Evolutionary conservation across 176 grass and related monocot genomes (phyloP).

Genomic region (Aegilops longissima): DNA sequence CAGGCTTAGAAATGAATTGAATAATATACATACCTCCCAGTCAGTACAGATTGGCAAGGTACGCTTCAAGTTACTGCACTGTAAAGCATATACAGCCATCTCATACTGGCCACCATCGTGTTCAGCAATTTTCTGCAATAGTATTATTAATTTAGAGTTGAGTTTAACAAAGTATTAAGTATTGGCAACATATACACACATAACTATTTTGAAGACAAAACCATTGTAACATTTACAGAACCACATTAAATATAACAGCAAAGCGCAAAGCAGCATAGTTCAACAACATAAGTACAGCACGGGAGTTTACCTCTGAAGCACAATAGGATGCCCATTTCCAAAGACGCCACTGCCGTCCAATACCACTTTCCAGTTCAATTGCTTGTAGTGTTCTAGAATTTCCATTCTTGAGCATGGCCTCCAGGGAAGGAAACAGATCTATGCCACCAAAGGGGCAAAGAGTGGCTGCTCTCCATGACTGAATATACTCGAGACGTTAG

Average conservation of each 20-base stretch:
- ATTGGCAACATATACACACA: neutral
- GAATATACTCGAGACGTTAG: slow-evolving; percentile 25
- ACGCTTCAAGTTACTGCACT: slow-evolving; percentile 90
- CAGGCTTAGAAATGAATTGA: neutral
- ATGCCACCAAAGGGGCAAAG: slow-evolving; percentile 90
- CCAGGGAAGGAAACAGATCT: slow-evolving; percentile 79
- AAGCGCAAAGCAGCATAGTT: slow-evolving; percentile 7
- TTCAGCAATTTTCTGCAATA: slow-evolving; percentile 93
- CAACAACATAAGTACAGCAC: neutral
- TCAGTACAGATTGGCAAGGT: slow-evolving; percentile 82
- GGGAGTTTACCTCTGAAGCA: slow-evolving; percentile 73
- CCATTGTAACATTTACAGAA: slow-evolving; percentile 4
- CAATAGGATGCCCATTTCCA: slow-evolving; percentile 99
- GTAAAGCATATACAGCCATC: slow-evolving; percentile 88
- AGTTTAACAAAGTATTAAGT: slow-evolving; percentile 10
- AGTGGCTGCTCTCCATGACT: slow-evolving; percentile 95
- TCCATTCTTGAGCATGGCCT: slow-evolving; percentile 82
- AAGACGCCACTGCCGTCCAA: slow-evolving; percentile 81
- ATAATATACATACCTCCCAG: slow-evolving; percentile 86
- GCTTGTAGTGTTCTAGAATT: slow-evolving; percentile 78
- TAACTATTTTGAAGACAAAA: slow-evolving; percentile 3
- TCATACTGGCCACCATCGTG: slow-evolving; percentile 91
- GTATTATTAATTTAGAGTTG: slow-evolving; percentile 20
- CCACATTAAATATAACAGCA: neutral
- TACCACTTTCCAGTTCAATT: slow-evolving; percentile 88